Conservation (phyloP, 345 rosid genomes). For the Brassica nigra region DNA sequence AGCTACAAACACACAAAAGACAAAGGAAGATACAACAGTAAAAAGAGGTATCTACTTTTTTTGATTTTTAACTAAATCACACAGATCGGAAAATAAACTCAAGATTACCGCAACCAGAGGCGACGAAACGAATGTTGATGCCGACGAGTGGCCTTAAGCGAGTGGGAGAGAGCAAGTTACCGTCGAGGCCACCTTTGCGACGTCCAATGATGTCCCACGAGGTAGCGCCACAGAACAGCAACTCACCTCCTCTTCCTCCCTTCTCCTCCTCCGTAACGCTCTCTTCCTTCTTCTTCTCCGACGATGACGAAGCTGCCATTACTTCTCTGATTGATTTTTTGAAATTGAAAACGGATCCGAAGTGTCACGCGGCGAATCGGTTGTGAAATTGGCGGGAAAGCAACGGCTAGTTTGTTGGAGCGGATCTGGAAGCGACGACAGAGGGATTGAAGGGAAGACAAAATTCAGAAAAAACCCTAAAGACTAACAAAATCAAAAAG, state of each 20-base stretch:
- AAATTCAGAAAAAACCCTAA: constrained; percentile 58
- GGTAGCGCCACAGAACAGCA: constrained; percentile 86
- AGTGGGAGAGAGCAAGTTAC: constrained; percentile 86
- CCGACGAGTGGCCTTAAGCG: constrained; percentile 91
- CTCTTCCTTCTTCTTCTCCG: constrained; percentile 54
- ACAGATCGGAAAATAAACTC: constrained; percentile 7
- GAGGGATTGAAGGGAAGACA: constrained; percentile 41
- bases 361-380: constrained; percentile 37
- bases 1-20: constrained; percentile 46
- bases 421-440: constrained; percentile 46
- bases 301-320: constrained; percentile 57
- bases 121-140: constrained; percentile 71
- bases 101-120: constrained; percentile 70
- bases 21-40: neutral
- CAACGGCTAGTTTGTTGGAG: constrained; percentile 50
- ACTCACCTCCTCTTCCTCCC: constrained; percentile 63
- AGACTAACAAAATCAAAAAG: constrained; percentile 27
- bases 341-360: constrained; percentile 28
- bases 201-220: constrained; percentile 78
- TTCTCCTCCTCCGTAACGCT: constrained; percentile 46
- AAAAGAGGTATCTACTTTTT: neutral
- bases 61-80: neutral
- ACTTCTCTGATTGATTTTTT: neutral
- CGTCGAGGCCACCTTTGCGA: constrained; percentile 60
- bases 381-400: constrained; percentile 71